Percentiles rank a stretch among this genome's conserved stretches.
Conservation (phyloP, 1,139 yeast species). For the Geotrichum candidum region DNA sequence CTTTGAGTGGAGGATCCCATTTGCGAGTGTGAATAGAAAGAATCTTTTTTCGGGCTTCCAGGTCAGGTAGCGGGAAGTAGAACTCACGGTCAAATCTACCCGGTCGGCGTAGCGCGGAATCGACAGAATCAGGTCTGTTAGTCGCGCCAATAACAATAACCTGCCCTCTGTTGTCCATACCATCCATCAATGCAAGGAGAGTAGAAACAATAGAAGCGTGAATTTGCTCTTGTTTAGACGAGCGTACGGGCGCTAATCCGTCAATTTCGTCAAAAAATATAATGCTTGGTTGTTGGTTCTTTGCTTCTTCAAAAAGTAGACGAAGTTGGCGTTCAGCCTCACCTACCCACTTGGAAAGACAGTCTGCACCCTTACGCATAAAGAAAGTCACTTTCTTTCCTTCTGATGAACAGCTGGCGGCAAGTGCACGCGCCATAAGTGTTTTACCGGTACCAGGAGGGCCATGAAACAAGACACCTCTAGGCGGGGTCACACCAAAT, state of each 20-base stretch:
- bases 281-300: conserved; percentile 89
- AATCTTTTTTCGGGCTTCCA: conserved; percentile 70
- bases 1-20: conserved; percentile 71
- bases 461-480: conserved; percentile 96
- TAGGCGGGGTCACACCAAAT: conserved; percentile 88
- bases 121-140: conserved; percentile 93
- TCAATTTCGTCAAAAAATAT: conserved; percentile 96
- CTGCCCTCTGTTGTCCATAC: conserved; percentile 96
- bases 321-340: conserved; percentile 95
- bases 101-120: conserved; percentile 93
- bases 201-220: conserved; percentile 97
- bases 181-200: conserved; percentile 91
- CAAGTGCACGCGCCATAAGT: conserved; percentile 93
- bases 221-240: conserved; percentile 94
- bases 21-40: conserved; percentile 76
- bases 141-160: conserved; percentile 98
- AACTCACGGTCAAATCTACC: conserved; percentile 96
- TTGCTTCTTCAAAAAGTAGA: conserved; percentile 88
- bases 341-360: conserved; percentile 97
- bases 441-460: conserved; percentile 99
- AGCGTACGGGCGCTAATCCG: conserved; percentile 95
- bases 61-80: conserved; percentile 87
- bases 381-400: conserved; percentile 82
- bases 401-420: conserved; percentile 85
- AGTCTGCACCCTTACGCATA: conserved; percentile 98